A percentile compares a stretch with the other conserved stretches of the same genome.
These are phyloP conservation scores for Saccharomyces eubayanus DNA, from an alignment of 805 yeast species.

Conservation along the genomic window DNA sequence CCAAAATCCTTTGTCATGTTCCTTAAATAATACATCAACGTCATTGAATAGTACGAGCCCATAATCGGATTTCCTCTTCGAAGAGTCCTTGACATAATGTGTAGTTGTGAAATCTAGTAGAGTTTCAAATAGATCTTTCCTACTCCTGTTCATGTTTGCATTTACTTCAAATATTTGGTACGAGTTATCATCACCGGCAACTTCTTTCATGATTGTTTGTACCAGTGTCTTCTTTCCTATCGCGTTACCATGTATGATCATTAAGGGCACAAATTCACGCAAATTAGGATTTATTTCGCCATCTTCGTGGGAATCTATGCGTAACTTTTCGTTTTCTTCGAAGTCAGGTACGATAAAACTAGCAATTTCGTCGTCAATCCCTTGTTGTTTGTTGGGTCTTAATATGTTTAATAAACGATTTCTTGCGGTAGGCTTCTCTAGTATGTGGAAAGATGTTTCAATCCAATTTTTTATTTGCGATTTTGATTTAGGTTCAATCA, in stretches of 20 bases:
- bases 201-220: slow-evolving; percentile 53
- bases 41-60: slow-evolving; percentile 79
- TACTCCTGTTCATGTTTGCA: slow-evolving; percentile 62
- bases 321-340: slow-evolving; percentile 10
- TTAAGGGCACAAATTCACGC: slow-evolving; percentile 47
- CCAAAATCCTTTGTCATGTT: slow-evolving; percentile 78
- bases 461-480: slow-evolving; percentile 27
- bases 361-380: slow-evolving; percentile 21
- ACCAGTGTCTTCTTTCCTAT: slow-evolving; percentile 72
- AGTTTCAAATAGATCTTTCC: slow-evolving; percentile 56
- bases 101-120: slow-evolving; percentile 79
- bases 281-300: slow-evolving; percentile 1
- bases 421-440: slow-evolving; percentile 31
- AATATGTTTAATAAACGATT: slow-evolving; percentile 23
- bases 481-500: slow-evolving; percentile 21
- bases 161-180: slow-evolving; percentile 71
- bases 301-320: neutral
- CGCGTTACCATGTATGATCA: slow-evolving; percentile 65
- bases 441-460: slow-evolving; percentile 24
- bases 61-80: slow-evolving; percentile 25
- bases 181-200: slow-evolving; percentile 36
- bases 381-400: slow-evolving; percentile 14
- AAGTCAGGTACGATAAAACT: slow-evolving; percentile 32
- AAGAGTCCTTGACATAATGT: slow-evolving; percentile 52
- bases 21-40: slow-evolving; percentile 69